Evolutionary conservation across 495 filamentous ascomycete genomes (phyloP).

Genomic region (Penicillium desertorum): DNA sequence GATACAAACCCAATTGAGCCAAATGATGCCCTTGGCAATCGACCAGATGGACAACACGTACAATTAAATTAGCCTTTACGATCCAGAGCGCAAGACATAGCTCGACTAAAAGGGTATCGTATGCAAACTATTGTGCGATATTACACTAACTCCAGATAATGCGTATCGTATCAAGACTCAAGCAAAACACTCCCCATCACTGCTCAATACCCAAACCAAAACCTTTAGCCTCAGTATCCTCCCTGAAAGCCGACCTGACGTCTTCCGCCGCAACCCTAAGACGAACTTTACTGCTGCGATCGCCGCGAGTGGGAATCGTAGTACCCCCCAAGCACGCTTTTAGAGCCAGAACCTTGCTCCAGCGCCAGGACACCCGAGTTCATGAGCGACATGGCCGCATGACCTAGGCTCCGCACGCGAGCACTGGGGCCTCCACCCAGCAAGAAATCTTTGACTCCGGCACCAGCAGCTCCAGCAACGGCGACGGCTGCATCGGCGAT

Average conservation of each 20-base stretch:
- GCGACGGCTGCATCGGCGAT: conserved; percentile 60
- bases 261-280: conserved; percentile 88
- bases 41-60: neutral
- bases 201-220: conserved; percentile 54
- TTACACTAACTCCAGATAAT: conserved; percentile 19
- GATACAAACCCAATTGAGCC: conserved; percentile 10
- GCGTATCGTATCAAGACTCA: conserved; percentile 6
- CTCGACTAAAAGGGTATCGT: conserved; percentile 31
- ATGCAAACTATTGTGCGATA: conserved; percentile 18
- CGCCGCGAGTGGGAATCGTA: conserved; percentile 59
- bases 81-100: neutral
- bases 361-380: conserved; percentile 85
- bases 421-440: conserved; percentile 45
- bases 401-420: conserved; percentile 65
- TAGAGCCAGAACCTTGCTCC: conserved; percentile 54
- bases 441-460: conserved; percentile 43
- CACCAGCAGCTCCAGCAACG: conserved; percentile 42
- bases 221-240: conserved; percentile 81
- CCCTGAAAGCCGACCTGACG: conserved; percentile 78
- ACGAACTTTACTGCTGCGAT: conserved; percentile 82
- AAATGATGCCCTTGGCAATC: neutral
- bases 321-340: conserved; percentile 34
- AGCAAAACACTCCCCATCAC: conserved; percentile 14
- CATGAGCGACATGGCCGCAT: conserved; percentile 75
- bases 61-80: neutral